Percentiles rank a stretch among this genome's conserved stretches.
phyloP scores from a whole-genome alignment of 2,329 filamentous ascomycete species.

The Falciphora oryzae region DNA sequence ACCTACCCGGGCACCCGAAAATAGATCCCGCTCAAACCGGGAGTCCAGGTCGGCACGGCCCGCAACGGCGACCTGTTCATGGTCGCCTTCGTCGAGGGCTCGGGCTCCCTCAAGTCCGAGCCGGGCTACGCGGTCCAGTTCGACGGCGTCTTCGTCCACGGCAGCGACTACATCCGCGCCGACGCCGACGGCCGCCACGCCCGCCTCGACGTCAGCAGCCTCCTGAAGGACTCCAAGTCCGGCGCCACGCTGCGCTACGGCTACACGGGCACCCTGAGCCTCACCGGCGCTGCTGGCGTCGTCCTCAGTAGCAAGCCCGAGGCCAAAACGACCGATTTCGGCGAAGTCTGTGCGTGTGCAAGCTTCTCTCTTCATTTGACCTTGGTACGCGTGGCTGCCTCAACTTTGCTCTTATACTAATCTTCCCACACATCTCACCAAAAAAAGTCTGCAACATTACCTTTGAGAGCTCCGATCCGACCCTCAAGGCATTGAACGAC shows the following conservation, averaged over 20 bases:
- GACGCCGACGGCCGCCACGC: conserved; percentile 29
- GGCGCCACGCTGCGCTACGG: conserved; percentile 27
- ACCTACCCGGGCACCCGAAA: neutral
- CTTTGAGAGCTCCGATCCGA: conserved; percentile 31
- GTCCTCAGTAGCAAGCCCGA: conserved; percentile 28
- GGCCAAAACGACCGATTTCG: conserved; percentile 33
- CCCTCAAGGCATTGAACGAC: conserved; percentile 29
- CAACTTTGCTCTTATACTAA: neutral
- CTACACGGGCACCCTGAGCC: conserved; percentile 32
- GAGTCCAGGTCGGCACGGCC: conserved; percentile 23
- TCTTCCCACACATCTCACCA: neutral
- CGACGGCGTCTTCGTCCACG: conserved; percentile 32
- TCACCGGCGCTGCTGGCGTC: conserved; percentile 23
- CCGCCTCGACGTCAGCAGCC: conserved; percentile 33
- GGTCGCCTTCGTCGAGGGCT: conserved; percentile 20
- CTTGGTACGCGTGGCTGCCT: neutral
- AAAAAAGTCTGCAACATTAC: conserved; percentile 28
- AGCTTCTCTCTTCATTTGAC: neutral
- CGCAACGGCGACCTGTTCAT: conserved; percentile 25
- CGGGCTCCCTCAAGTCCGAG: conserved; percentile 29
- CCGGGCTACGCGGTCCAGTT: conserved; percentile 31
- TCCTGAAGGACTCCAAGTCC: conserved; percentile 26
- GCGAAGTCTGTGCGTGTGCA: conserved; percentile 29
- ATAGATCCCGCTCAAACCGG: conserved; percentile 24
- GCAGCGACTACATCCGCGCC: conserved; percentile 34